A percentile compares a stretch with the other conserved stretches of the same genome.
phyloP scores from a whole-genome alignment of 1,284 basidiomycete genomes.

The Wolfiporia cocos region DNA sequence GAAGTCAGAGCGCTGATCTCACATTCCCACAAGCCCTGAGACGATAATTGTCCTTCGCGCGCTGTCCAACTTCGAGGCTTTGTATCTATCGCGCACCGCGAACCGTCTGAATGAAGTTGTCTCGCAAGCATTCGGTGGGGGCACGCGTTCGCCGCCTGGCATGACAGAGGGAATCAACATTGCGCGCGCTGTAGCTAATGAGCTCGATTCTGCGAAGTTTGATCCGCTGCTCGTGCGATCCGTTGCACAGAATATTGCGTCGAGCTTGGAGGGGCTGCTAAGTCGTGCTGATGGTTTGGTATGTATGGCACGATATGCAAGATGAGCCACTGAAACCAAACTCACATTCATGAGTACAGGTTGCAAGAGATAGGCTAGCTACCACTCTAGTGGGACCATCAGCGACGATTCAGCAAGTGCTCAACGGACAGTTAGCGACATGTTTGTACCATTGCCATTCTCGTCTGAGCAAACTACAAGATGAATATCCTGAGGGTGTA shows the following conservation, averaged over 20 bases:
- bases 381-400: slow-evolving; percentile 70
- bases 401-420: slow-evolving; percentile 70
- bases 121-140: slow-evolving; percentile 64
- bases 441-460: slow-evolving; percentile 76
- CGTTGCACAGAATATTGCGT: slow-evolving; percentile 68
- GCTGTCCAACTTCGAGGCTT: slow-evolving; percentile 74
- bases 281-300: slow-evolving; percentile 65
- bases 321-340: neutral
- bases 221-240: slow-evolving; percentile 82
- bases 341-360: slow-evolving; percentile 33
- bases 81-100: slow-evolving; percentile 82
- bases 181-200: slow-evolving; percentile 77
- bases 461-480: slow-evolving; percentile 62
- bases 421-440: slow-evolving; percentile 73
- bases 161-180: slow-evolving; percentile 72
- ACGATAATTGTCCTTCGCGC: slow-evolving; percentile 84
- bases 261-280: slow-evolving; percentile 62
- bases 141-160: slow-evolving; percentile 64
- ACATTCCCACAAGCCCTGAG: slow-evolving; percentile 62
- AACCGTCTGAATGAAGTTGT: slow-evolving; percentile 78
- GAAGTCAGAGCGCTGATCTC: neutral
- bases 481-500: slow-evolving; percentile 67
- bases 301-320: neutral
- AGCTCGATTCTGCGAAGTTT: slow-evolving; percentile 89
- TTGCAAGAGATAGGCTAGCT: slow-evolving; percentile 73